phyloP scores from a whole-genome alignment of 495 filamentous ascomycete genomes.

The Aspergillus mulundensis region DNA sequence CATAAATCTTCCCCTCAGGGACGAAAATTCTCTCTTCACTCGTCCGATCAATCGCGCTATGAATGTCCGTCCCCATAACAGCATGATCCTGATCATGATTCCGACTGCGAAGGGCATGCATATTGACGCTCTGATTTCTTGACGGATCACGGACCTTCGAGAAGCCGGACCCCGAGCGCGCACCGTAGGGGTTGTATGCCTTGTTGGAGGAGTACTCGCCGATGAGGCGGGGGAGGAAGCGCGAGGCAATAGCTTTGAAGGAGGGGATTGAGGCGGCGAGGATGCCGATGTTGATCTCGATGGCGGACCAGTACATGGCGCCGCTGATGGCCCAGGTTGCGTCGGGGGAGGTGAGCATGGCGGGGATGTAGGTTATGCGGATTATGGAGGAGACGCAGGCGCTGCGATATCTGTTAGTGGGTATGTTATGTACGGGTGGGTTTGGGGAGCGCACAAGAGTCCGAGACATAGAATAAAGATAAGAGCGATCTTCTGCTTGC shows the following conservation, averaged over 20 bases:
- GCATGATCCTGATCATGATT: too few relatives aligned
- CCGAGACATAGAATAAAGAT: slow-evolving; percentile 36
- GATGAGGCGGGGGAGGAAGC: slow-evolving; percentile 37
- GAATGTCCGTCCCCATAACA: slow-evolving; percentile 27
- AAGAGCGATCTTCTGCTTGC: slow-evolving; percentile 36
- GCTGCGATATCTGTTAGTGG: slow-evolving; percentile 15
- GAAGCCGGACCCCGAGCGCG: slow-evolving; percentile 29
- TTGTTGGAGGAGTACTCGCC: slow-evolving; percentile 35
- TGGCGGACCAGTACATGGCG: slow-evolving; percentile 44
- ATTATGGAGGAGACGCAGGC: slow-evolving; percentile 41
- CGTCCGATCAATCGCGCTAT: slow-evolving; percentile 8
- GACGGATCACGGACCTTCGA: slow-evolving; percentile 24
- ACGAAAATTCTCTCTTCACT: slow-evolving; percentile 37
- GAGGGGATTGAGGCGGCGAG: slow-evolving; percentile 39
- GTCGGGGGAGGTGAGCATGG: slow-evolving; percentile 34
- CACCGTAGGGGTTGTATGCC: slow-evolving; percentile 27
- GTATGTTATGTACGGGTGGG: not conserved
- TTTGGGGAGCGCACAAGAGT: slow-evolving; percentile 31
- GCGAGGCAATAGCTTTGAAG: slow-evolving; percentile 41
- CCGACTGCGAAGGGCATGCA: slow-evolving; percentile 9
- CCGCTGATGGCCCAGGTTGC: slow-evolving; percentile 37
- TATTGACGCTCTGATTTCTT: not conserved
- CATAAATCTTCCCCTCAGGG: slow-evolving; percentile 35
- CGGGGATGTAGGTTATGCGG: slow-evolving; percentile 39
- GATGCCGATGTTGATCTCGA: slow-evolving; percentile 43